A percentile compares a stretch with the other conserved stretches of the same genome.
These are phyloP conservation scores for Aspergillus pseudotamarii DNA, from an alignment of 2,329 filamentous ascomycete species.

Conservation along the genomic window DNA sequence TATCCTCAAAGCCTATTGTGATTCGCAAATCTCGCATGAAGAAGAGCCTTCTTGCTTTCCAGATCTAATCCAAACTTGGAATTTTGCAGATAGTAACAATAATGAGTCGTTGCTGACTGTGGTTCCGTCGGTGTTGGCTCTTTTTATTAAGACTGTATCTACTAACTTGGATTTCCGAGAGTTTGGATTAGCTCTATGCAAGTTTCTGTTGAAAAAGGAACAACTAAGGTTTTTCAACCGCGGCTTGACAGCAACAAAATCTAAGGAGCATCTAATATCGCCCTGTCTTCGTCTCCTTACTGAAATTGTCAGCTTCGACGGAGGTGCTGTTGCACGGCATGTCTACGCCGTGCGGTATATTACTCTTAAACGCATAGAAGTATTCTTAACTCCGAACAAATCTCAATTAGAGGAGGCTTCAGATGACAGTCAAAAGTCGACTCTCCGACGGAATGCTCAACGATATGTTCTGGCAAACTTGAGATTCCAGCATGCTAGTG, in stretches of 20 bases:
- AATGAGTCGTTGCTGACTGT: conserved; percentile 81
- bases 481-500: conserved; percentile 73
- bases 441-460: conserved; percentile 79
- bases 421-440: conserved; percentile 71
- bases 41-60: conserved; percentile 68
- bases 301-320: conserved; percentile 84
- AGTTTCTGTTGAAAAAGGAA: conserved; percentile 76
- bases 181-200: conserved; percentile 76
- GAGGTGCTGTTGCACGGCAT: conserved; percentile 74
- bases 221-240: conserved; percentile 80
- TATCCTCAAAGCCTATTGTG: conserved; percentile 52
- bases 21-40: conserved; percentile 55
- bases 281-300: conserved; percentile 83
- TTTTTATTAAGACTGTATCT: conserved; percentile 79
- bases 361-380: conserved; percentile 77
- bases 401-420: conserved; percentile 54
- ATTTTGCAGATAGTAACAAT: conserved; percentile 75
- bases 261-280: conserved; percentile 85
- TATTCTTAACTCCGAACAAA: conserved; percentile 75
- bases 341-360: conserved; percentile 77
- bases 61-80: conserved; percentile 87
- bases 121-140: conserved; percentile 76
- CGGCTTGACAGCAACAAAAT: conserved; percentile 76
- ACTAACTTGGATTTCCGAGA: conserved; percentile 72
- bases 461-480: conserved; percentile 79